A percentile compares a stretch with the other conserved stretches of the same genome.
Conservation (phyloP, 73 alveolate species). For the Paraurostyla sp. region DNA sequence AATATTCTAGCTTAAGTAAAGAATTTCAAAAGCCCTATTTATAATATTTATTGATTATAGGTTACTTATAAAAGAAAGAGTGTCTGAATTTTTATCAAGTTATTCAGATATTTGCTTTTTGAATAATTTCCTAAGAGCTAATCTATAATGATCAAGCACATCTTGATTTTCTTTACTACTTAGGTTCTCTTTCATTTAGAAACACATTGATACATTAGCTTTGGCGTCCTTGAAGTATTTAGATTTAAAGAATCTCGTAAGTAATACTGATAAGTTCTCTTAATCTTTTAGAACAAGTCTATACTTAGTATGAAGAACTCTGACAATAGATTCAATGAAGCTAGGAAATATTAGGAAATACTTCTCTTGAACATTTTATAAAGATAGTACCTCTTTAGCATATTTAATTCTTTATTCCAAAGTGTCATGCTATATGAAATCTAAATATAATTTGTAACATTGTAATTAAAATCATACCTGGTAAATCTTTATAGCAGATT, state of each 20-base stretch:
- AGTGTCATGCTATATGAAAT: background rate
- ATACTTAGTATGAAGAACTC: slow-evolving; percentile 22
- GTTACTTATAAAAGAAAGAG: slow-evolving; percentile 19
- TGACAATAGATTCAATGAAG: slow-evolving; percentile 7
- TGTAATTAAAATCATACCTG: too few species aligned
- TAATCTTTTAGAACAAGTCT: background rate
- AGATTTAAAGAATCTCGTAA: slow-evolving; percentile 9
- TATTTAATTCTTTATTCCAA: background rate
- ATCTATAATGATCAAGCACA: slow-evolving; percentile 21
- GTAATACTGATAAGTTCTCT: background rate
- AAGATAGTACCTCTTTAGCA: background rate
- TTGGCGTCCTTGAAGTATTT: background rate
- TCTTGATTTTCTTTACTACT: background rate
- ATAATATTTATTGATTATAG: background rate
- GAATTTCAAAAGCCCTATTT: background rate
- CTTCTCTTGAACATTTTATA: background rate
- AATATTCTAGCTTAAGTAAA: slow-evolving; percentile 24
- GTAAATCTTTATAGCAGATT: background rate
- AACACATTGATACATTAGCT: background rate
- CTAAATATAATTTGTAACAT: background rate
- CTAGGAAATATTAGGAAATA: slow-evolving; percentile 14
- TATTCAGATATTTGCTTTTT: background rate
- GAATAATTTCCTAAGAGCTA: background rate
- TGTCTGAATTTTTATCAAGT: background rate
- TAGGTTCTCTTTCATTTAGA: background rate